phyloP scores from a whole-genome alignment of 352 stramenopile species.

The Phytophthora litchii region DNA sequence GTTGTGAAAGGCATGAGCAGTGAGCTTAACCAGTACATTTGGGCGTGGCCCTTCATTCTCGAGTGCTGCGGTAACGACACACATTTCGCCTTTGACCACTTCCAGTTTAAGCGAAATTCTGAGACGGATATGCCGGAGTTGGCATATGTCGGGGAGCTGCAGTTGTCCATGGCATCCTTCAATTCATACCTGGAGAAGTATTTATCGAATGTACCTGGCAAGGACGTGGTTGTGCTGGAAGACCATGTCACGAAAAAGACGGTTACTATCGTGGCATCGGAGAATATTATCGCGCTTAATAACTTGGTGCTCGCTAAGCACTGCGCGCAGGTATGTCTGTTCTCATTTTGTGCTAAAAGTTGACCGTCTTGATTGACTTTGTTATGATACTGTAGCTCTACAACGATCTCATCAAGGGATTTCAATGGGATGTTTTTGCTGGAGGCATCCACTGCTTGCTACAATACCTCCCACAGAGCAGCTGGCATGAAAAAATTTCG shows the following conservation, averaged over 20 bases:
- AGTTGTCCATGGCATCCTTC: constrained; percentile 76
- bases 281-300: constrained; percentile 83
- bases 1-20: constrained; percentile 84
- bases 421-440: constrained; percentile 86
- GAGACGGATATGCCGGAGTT: constrained; percentile 59
- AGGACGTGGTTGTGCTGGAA: constrained; percentile 72
- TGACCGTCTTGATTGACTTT: constrained; percentile 4
- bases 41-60: constrained; percentile 81
- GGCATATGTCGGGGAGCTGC: constrained; percentile 70
- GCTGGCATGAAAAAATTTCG: constrained; percentile 64
- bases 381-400: constrained; percentile 52
- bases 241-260: constrained; percentile 75
- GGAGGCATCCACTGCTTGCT: constrained; percentile 83
- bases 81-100: constrained; percentile 80
- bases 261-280: constrained; percentile 61
- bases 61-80: constrained; percentile 75
- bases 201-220: constrained; percentile 54
- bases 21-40: constrained; percentile 83
- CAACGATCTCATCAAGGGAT: constrained; percentile 81
- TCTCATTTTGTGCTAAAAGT: not conserved
- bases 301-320: constrained; percentile 71
- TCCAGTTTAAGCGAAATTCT: constrained; percentile 64
- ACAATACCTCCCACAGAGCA: constrained; percentile 76
- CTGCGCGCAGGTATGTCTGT: constrained; percentile 59
- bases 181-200: constrained; percentile 81